Evolutionary conservation across 257 asterid species (phyloP).

Genomic region (Datura wrightii): DNA sequence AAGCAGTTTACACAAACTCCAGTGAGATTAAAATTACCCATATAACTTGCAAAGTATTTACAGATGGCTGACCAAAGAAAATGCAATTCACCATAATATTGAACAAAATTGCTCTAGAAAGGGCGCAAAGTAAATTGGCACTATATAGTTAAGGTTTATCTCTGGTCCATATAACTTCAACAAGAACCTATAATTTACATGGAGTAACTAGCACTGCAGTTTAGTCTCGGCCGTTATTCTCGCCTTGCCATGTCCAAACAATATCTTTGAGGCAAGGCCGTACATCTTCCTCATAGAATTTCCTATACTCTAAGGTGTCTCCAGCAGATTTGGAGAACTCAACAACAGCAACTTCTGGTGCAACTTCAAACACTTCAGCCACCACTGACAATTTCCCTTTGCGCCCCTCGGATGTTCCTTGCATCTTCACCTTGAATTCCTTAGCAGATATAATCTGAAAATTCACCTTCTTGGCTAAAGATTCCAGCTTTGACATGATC

Average conservation of each 20-base stretch:
- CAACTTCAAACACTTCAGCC: slow-evolving; percentile 83
- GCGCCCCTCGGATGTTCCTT: slow-evolving; percentile 68
- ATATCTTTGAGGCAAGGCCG: slow-evolving; percentile 86
- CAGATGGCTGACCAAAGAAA: background rate
- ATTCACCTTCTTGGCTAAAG: slow-evolving; percentile 63
- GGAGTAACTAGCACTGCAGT: background rate
- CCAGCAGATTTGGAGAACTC: slow-evolving; percentile 78
- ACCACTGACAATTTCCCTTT: slow-evolving; percentile 68
- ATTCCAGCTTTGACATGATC: slow-evolving; percentile 62
- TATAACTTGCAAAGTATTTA: background rate
- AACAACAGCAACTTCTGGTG: slow-evolving; percentile 81
- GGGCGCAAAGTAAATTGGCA: background rate
- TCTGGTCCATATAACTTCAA: slow-evolving; percentile 4
- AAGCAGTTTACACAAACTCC: background rate
- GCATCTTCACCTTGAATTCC: slow-evolving; percentile 71
- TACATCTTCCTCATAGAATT: slow-evolving; percentile 72
- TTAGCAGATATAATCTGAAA: slow-evolving; percentile 48
- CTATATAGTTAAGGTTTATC: background rate
- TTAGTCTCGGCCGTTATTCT: slow-evolving; percentile 42
- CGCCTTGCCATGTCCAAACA: slow-evolving; percentile 99
- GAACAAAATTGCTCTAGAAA: background rate
- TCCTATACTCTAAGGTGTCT: slow-evolving; percentile 80
- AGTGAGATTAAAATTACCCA: background rate
- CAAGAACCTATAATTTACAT: background rate
- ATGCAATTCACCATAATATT: background rate